These are phyloP conservation scores for Vitis hybrid DNA, from an alignment of 177 flowering plant genomes.

Conservation along the genomic window DNA sequence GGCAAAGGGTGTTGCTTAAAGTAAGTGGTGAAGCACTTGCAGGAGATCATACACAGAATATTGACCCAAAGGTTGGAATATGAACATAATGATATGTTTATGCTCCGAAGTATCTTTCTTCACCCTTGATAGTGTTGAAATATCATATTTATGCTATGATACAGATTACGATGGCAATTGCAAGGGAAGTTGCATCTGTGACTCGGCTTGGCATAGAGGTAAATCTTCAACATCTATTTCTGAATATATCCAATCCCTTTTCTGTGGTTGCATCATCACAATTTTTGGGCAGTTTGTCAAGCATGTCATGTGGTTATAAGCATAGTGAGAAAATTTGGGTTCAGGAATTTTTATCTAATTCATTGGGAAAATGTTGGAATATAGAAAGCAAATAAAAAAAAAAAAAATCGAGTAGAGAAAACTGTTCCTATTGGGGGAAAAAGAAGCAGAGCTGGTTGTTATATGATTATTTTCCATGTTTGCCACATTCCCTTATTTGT, in stretches of 20 bases:
- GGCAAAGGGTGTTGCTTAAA: conserved; percentile 96
- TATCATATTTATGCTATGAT: neutral
- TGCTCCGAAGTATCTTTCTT: neutral
- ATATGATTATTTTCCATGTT: too few relatives aligned
- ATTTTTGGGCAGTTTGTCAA: neutral
- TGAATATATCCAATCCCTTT: too few relatives aligned
- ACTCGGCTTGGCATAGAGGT: conserved; percentile 95
- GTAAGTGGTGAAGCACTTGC: conserved; percentile 99
- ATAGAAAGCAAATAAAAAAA: too few relatives aligned
- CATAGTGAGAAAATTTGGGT: neutral
- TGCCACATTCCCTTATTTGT: too few relatives aligned
- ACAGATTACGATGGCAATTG: conserved; percentile 93
- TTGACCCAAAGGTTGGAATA: conserved; percentile 85
- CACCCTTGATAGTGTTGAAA: neutral
- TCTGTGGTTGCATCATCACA: too few relatives aligned
- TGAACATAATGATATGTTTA: neutral
- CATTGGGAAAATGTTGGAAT: too few relatives aligned
- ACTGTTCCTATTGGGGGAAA: too few relatives aligned
- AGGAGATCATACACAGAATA: conserved; percentile 79
- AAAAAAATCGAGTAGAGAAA: too few relatives aligned
- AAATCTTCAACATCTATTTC: neutral
- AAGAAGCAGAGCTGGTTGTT: too few relatives aligned
- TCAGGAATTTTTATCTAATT: neutral
- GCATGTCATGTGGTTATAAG: neutral
- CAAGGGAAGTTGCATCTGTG: conserved; percentile 94